A percentile compares a stretch with the other conserved stretches of the same genome.
phyloP scores from a whole-genome alignment of 345 rosid genomes.

The Eutrema heterophyllum region DNA sequence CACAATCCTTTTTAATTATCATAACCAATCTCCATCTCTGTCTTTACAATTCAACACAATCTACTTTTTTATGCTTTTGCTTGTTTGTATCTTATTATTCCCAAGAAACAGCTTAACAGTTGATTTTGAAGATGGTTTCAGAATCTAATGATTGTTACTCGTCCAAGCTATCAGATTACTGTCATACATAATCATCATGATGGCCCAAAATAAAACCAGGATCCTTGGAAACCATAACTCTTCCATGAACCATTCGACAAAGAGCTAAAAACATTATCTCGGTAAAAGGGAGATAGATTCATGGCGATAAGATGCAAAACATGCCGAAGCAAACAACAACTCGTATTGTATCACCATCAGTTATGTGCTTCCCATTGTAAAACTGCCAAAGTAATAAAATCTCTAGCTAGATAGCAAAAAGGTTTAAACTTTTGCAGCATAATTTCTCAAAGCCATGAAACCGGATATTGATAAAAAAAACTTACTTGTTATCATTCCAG shows the following conservation, averaged over 20 bases:
- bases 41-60: not conserved
- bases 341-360: not conserved
- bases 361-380: not conserved
- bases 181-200: not conserved
- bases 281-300: not conserved
- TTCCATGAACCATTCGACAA: not conserved
- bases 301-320: not conserved
- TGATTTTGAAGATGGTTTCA: not conserved
- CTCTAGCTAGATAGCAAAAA: not conserved
- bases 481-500: slow-evolving; percentile 88
- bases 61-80: not conserved
- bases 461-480: not conserved
- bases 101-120: not conserved
- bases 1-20: not conserved
- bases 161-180: not conserved
- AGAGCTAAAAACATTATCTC: not conserved
- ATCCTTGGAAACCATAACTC: not conserved
- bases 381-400: not conserved
- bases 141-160: not conserved
- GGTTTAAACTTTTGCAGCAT: not conserved
- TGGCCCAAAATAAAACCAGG: not conserved
- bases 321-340: not conserved
- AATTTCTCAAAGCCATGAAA: not conserved
- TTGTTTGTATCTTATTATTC: not conserved
- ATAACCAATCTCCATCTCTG: not conserved